Evolutionary conservation across 495 filamentous ascomycete genomes (phyloP).

Genomic region (Penicillium parvum): DNA sequence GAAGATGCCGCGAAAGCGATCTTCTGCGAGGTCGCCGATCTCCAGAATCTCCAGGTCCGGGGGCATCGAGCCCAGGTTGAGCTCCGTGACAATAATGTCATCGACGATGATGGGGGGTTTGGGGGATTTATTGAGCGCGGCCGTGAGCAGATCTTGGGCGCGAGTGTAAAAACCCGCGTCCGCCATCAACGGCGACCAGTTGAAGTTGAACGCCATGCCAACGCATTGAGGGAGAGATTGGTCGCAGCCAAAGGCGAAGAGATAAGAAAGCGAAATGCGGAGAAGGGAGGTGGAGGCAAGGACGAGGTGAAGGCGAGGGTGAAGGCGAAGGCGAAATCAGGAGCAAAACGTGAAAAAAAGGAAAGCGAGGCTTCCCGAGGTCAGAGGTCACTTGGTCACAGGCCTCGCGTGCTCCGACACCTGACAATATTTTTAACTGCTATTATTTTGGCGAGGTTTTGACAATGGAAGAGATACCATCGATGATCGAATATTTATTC

Average conservation of each 20-base stretch:
- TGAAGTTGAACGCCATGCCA: slow-evolving; percentile 99
- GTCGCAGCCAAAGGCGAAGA: background rate
- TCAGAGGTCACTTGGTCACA: no score
- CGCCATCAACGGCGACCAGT: slow-evolving; percentile 98
- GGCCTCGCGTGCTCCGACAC: slow-evolving; percentile 3
- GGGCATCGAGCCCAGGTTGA: slow-evolving; percentile 89
- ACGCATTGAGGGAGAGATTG: slow-evolving; percentile 28
- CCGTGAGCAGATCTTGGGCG: slow-evolving; percentile 89
- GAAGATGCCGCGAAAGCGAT: slow-evolving; percentile 96
- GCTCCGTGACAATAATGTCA: slow-evolving; percentile 96
- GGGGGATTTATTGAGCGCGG: slow-evolving; percentile 93
- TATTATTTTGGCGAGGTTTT: background rate
- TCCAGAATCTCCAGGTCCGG: slow-evolving; percentile 94
- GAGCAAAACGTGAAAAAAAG: slow-evolving; percentile 13
- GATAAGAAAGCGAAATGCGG: slow-evolving; percentile 2
- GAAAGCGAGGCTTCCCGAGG: slow-evolving; percentile 9
- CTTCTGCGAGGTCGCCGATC: slow-evolving; percentile 94
- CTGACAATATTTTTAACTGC: background rate
- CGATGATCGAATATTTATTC: no score
- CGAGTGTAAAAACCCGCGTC: slow-evolving; percentile 85
- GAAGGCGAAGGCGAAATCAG: slow-evolving; percentile 7
- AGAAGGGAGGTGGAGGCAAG: slow-evolving; percentile 5
- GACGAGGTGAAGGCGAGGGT: slow-evolving; percentile 7
- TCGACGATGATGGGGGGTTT: slow-evolving; percentile 99
- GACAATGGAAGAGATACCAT: no score